phyloP scores from a whole-genome alignment of 768 basidiomycete species.

The Epithele typhae region DNA sequence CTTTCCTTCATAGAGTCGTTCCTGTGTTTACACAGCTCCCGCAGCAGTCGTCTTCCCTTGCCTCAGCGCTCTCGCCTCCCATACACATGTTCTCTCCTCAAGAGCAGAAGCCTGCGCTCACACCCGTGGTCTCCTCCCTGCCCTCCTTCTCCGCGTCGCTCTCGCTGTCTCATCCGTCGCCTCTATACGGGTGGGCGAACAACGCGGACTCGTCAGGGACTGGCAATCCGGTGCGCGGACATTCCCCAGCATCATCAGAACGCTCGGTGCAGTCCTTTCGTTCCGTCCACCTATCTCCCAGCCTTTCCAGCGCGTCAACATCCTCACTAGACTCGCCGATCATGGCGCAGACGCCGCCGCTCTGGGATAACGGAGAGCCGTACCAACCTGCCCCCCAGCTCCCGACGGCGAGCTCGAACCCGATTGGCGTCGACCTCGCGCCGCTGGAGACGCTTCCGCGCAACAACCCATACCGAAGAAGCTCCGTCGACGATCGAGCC shows the following conservation, averaged over 20 bases:
- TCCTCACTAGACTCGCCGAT: constrained; percentile 13
- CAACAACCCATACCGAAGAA: constrained; percentile 52
- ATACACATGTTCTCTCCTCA: constrained; percentile 5
- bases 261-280: constrained; percentile 9
- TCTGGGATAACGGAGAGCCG: constrained; percentile 16
- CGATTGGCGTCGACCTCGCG: constrained; percentile 41
- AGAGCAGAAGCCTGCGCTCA: constrained; percentile 8
- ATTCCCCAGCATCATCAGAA: constrained; percentile 18
- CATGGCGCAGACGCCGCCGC: constrained; percentile 12
- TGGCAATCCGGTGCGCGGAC: too few species aligned
- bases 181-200: constrained; percentile 9
- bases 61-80: constrained; percentile 10
- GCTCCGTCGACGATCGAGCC: constrained; percentile 58
- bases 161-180: constrained; percentile 6
- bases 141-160: not conserved
- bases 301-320: constrained; percentile 13
- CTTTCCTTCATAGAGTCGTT: constrained; percentile 7
- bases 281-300: constrained; percentile 10
- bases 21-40: constrained; percentile 10
- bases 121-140: constrained; percentile 1
- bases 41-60: constrained; percentile 11
- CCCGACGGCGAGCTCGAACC: constrained; percentile 1
- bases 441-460: constrained; percentile 54
- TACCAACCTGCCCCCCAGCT: constrained; percentile 17
- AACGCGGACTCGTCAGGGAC: too few species aligned